Evolutionary conservation across 176 grass and related monocot genomes (phyloP).

Genomic region (Oryza australiensis): DNA sequence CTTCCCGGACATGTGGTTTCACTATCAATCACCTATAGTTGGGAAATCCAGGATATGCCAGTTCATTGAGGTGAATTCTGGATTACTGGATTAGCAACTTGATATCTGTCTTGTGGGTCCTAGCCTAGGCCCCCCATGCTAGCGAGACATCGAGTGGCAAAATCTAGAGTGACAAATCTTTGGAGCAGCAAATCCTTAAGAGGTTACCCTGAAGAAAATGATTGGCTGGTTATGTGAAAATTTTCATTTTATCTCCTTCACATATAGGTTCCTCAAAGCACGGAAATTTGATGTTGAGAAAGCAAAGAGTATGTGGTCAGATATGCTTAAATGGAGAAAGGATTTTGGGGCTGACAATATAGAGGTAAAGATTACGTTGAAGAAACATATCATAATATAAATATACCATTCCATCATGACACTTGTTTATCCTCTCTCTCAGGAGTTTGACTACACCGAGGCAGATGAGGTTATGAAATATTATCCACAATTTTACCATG

Average conservation of each 20-base stretch:
- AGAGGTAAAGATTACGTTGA: slow-evolving; percentile 44
- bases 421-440: slow-evolving; percentile 2
- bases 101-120: background rate
- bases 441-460: slow-evolving; percentile 86
- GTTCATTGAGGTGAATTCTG: background rate
- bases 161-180: background rate
- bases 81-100: background rate
- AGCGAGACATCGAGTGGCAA: background rate
- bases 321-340: slow-evolving; percentile 92
- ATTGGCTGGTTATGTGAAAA: background rate
- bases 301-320: slow-evolving; percentile 88
- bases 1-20: background rate
- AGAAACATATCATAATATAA: slow-evolving; percentile 33
- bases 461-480: slow-evolving; percentile 61
- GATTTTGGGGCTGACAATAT: slow-evolving; percentile 83
- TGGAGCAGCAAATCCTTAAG: background rate
- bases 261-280: slow-evolving; percentile 77
- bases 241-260: slow-evolving; percentile 29
- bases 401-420: background rate
- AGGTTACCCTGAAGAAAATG: background rate
- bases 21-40: background rate
- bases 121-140: background rate
- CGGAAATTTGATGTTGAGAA: slow-evolving; percentile 84
- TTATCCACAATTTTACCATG: slow-evolving; percentile 95
- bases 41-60: background rate